Conservation (phyloP, 1,284 basidiomycete species). For the Trichosporon inkin region DNA sequence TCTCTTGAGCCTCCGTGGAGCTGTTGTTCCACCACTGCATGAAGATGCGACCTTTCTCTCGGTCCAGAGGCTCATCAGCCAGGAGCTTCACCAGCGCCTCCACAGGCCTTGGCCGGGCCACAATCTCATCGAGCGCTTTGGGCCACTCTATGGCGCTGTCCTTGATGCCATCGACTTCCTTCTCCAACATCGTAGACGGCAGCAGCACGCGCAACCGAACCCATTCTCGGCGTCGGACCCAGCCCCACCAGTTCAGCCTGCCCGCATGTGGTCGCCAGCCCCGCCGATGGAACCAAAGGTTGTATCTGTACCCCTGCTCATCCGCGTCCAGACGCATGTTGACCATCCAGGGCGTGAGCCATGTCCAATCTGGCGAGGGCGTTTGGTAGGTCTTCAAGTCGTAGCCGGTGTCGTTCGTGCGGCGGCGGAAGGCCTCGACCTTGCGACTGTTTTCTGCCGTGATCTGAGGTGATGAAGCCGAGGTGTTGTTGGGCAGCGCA, state of each 20-base stretch:
- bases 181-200: neutral
- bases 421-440: conserved; percentile 5
- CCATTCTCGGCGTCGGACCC: conserved; percentile 49
- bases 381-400: conserved; percentile 44
- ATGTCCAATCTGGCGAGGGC: conserved; percentile 46
- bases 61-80: conserved; percentile 30
- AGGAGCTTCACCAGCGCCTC: conserved; percentile 25
- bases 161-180: neutral
- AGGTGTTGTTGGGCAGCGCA: neutral
- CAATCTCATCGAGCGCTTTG: conserved; percentile 7
- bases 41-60: conserved; percentile 39
- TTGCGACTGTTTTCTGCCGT: neutral
- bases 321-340: conserved; percentile 50
- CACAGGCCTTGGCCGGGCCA: conserved; percentile 14
- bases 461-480: neutral
- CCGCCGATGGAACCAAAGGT: conserved; percentile 42
- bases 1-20: conserved; percentile 6
- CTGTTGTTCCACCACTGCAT: conserved; percentile 29
- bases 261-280: conserved; percentile 43
- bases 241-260: conserved; percentile 44
- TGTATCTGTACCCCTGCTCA: conserved; percentile 51
- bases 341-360: conserved; percentile 49
- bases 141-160: neutral
- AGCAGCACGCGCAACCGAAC: conserved; percentile 34
- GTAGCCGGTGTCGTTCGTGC: conserved; percentile 45